phyloP scores from a whole-genome alignment of 768 basidiomycete genomes.

The Leccinum subgranulosum region DNA sequence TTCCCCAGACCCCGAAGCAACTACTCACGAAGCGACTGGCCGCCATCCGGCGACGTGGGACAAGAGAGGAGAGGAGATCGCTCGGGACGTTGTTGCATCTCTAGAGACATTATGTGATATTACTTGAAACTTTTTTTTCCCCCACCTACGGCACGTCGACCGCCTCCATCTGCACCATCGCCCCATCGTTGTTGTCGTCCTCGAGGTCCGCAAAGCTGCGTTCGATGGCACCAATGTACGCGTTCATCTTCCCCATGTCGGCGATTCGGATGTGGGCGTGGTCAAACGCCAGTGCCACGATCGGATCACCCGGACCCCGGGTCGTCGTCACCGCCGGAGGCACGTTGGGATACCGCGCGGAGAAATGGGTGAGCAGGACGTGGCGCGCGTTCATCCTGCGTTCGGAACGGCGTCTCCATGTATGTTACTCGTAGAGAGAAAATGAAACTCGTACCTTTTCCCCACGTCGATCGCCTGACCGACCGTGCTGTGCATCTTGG shows the following conservation, averaged over 20 bases:
- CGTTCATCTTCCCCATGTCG: conserved; percentile 83
- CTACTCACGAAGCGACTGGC: background rate
- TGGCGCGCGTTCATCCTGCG: conserved; percentile 81
- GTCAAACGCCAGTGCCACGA: conserved; percentile 80
- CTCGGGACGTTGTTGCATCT: conserved; percentile 50
- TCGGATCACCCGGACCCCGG: conserved; percentile 34
- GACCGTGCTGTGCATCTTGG: conserved; percentile 87
- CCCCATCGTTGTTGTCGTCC: conserved; percentile 36
- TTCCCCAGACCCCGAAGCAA: conserved; percentile 17
- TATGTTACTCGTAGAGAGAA: background rate
- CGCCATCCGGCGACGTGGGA: conserved; percentile 17
- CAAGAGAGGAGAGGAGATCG: conserved; percentile 41
- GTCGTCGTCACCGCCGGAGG: conserved; percentile 43
- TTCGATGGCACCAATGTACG: conserved; percentile 71
- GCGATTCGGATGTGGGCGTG: conserved; percentile 66
- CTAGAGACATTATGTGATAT: conserved; percentile 35
- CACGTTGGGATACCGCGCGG: conserved; percentile 88
- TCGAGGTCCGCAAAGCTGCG: conserved; percentile 53
- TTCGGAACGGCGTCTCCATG: background rate
- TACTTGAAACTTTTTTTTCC: background rate
- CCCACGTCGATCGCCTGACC: conserved; percentile 84
- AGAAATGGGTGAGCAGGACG: conserved; percentile 93
- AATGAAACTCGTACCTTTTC: conserved; percentile 44
- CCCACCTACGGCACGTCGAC: conserved; percentile 18
- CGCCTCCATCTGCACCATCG: conserved; percentile 3